These are phyloP conservation scores for Pyrenophora seminiperda DNA, from an alignment of 2,329 filamentous ascomycete species.

Conservation along the genomic window DNA sequence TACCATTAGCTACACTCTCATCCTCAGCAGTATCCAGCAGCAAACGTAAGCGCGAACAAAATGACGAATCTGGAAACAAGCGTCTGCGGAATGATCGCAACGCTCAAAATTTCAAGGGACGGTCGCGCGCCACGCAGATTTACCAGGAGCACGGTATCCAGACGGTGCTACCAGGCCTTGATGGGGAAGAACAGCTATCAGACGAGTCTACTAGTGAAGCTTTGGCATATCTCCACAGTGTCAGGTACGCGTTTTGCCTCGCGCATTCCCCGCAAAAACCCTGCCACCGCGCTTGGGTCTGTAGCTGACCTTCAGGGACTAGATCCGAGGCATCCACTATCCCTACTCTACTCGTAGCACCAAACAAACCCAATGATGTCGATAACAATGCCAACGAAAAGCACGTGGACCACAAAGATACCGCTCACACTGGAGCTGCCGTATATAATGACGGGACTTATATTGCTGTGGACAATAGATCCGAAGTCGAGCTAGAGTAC, in stretches of 20 bases:
- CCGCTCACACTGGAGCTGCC: slow-evolving; percentile 58
- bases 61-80: slow-evolving; percentile 21
- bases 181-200: slow-evolving; percentile 32
- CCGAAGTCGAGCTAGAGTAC: slow-evolving; percentile 17
- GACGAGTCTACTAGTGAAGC: slow-evolving; percentile 39
- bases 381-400: slow-evolving; percentile 6
- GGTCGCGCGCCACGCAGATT: slow-evolving; percentile 11
- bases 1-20: slow-evolving; percentile 3
- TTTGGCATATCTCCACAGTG: slow-evolving; percentile 43
- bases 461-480: slow-evolving; percentile 56
- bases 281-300: background rate
- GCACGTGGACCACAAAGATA: slow-evolving; percentile 53
- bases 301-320: slow-evolving; percentile 28
- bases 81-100: slow-evolving; percentile 18
- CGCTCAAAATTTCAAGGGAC: background rate
- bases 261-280: background rate
- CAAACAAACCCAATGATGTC: slow-evolving; percentile 26
- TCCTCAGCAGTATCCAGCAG: slow-evolving; percentile 3
- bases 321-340: slow-evolving; percentile 78
- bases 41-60: slow-evolving; percentile 34
- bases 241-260: slow-evolving; percentile 31
- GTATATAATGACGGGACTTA: slow-evolving; percentile 82
- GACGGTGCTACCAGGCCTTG: slow-evolving; percentile 37
- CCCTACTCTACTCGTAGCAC: slow-evolving; percentile 70
- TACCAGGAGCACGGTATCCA: slow-evolving; percentile 34